Conservation (phyloP, 176 grass and related monocot species). For the Oryza nivara region DNA sequence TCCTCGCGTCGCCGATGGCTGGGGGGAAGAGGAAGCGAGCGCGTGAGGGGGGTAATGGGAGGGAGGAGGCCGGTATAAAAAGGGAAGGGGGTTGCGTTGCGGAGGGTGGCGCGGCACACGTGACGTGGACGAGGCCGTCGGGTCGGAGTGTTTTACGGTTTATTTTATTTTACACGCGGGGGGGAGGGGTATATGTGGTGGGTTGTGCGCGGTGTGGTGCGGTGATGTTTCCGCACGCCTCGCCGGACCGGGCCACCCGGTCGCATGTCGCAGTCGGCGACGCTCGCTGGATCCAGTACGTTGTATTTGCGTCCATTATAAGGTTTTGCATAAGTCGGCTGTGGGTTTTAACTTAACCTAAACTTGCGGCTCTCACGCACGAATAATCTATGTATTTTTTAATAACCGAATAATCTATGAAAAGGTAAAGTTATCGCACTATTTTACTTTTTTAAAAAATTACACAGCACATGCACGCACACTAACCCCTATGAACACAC, state of each 20-base stretch:
- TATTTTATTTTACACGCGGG: neutral
- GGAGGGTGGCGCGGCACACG: constrained; percentile 27
- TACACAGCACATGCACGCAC: no score
- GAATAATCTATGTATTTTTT: no score
- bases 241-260: no score
- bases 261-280: neutral
- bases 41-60: neutral
- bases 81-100: neutral
- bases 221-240: no score
- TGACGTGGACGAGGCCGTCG: constrained; percentile 25
- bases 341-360: no score
- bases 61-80: constrained; percentile 28
- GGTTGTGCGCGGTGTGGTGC: neutral
- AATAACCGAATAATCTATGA: no score
- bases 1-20: neutral
- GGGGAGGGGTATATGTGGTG: no score
- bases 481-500: no score
- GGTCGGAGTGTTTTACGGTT: neutral
- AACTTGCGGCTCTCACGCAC: no score
- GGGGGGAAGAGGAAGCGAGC: neutral
- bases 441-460: no score
- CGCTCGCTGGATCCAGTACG: neutral
- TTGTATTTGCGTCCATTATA: neutral
- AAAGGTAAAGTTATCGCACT: no score
- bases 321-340: neutral